Evolutionary conservation across 129 eudicot species (phyloP).

Genomic region (Smallanthus sonchifolius): DNA sequence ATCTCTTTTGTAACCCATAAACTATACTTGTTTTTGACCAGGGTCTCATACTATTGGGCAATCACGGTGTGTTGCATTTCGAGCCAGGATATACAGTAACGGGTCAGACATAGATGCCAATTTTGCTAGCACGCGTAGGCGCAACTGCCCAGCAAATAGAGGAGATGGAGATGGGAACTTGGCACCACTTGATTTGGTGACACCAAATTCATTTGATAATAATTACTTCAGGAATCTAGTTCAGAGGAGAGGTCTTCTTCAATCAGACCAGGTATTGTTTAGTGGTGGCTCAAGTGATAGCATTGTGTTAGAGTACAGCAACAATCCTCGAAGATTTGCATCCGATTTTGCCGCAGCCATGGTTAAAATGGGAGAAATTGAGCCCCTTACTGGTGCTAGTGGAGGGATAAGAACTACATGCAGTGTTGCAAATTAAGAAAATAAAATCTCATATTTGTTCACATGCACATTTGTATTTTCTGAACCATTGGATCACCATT

Average conservation of each 20-base stretch:
- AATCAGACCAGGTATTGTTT: conserved; percentile 60
- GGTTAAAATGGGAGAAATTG: conserved; percentile 66
- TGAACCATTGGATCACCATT: neutral
- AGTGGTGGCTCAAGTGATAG: conserved; percentile 48
- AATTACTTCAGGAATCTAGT: conserved; percentile 42
- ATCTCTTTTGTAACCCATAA: no score
- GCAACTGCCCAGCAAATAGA: conserved; percentile 31
- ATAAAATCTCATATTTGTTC: neutral
- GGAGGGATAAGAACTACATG: conserved; percentile 56
- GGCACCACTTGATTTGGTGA: conserved; percentile 44
- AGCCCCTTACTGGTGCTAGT: conserved; percentile 53
- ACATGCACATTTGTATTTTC: neutral
- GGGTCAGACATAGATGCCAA: conserved; percentile 45
- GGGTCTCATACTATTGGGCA: conserved; percentile 65
- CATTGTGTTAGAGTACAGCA: conserved; percentile 32
- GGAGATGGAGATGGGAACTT: conserved; percentile 32
- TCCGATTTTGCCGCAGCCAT: conserved; percentile 61
- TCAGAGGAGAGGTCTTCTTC: conserved; percentile 47
- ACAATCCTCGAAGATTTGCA: conserved; percentile 24
- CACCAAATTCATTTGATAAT: conserved; percentile 35
- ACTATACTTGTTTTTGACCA: neutral
- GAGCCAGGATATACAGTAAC: conserved; percentile 48
- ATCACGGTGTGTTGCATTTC: conserved; percentile 55
- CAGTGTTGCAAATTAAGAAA: conserved; percentile 15
- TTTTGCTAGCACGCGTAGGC: conserved; percentile 40